Base-by-base conservation (phyloP, 805 yeast genomes). In the Ogataea siamensis region DNA sequence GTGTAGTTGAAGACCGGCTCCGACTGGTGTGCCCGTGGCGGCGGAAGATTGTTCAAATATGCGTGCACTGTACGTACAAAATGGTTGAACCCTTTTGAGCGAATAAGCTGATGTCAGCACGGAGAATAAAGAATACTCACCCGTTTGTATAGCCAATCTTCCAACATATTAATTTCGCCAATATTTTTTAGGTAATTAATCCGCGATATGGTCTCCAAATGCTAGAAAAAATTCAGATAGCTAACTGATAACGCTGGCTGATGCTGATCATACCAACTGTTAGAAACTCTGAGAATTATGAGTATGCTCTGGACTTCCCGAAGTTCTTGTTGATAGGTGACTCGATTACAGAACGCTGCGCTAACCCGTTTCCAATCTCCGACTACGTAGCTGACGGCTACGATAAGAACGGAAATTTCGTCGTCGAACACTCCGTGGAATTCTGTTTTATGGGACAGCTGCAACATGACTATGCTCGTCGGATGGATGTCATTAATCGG, bases 61-160 rank as follows among this genome's bases (percentile, higher is more conserved):
- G 83, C 82, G 52, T 83, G 83, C 1, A 84, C 63, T 9, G 66
- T 62, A 26, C 77, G 64, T 4, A 83, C 94, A 65, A 80, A 75
- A 18, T 73, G 62, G 48, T 82, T 77, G 50, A 84, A 84, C 0
- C 72, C 64, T 2, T 70, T 73, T 8, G 87, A 79, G 31, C 64
- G 66, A 58, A 83, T 67, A 10, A 84, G 64, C 64, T 65, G 23
- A 17, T 7, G 38, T 40, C 34, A 32, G 28, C 28, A 17, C 8
- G 23, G 10, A 18, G 19, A 13, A 8, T 4, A 9, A 19, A 11
- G 10, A 11, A 10, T 3, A 44, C 57, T 40, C 38, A 55, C 56
- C 28, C 43, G 57, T 37, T 53, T 51, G 39, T 66, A 72, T 1
- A 72, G 54, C 62, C 70, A 66, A 49, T 77, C 77, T 50, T 76